These are phyloP conservation scores for Nowakowskiella sp. DNA, from an alignment of 192 early-diverging fungal species.

Conservation along the genomic window DNA sequence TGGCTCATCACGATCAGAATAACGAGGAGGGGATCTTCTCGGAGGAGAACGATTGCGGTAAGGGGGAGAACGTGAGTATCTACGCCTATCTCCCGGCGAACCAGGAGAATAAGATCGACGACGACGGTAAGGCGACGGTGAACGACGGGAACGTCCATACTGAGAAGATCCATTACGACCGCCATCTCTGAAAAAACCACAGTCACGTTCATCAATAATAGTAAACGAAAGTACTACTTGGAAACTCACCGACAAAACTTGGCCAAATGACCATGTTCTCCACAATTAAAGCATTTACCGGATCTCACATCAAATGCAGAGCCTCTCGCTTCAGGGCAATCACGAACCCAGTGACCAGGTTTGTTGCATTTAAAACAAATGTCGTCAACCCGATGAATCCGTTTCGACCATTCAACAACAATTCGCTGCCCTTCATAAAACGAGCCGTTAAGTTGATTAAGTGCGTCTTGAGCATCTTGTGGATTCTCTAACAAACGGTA, in stretches of 20 bases:
- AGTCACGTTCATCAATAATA: too few relatives aligned
- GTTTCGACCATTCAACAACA: conserved; percentile 34
- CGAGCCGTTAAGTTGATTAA: conserved; percentile 33
- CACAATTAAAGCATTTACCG: conserved; percentile 51
- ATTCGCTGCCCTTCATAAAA: conserved; percentile 34
- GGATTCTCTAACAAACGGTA: conserved; percentile 21
- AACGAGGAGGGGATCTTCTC: too few relatives aligned
- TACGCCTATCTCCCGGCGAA: too few relatives aligned
- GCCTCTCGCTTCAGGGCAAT: conserved; percentile 42
- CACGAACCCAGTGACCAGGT: conserved; percentile 46
- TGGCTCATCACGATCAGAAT: too few relatives aligned
- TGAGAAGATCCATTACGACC: too few relatives aligned
- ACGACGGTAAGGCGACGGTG: too few relatives aligned
- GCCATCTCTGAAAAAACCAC: too few relatives aligned
- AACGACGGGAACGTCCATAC: too few relatives aligned
- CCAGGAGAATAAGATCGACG: too few relatives aligned
- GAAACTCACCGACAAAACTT: conserved; percentile 40
- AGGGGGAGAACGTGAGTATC: too few relatives aligned
- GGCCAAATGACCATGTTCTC: conserved; percentile 40
- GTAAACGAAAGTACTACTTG: too few relatives aligned
- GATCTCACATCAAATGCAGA: conserved; percentile 41
- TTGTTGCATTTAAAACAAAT: conserved; percentile 43
- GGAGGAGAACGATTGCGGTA: too few relatives aligned
- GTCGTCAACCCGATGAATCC: conserved; percentile 6
- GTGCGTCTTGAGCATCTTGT: conserved; percentile 44